Evolutionary conservation across 2,329 filamentous ascomycete species (phyloP), one percentile per base, ranked within the genome.

Genomic region (Anthostomella pinea): DNA sequence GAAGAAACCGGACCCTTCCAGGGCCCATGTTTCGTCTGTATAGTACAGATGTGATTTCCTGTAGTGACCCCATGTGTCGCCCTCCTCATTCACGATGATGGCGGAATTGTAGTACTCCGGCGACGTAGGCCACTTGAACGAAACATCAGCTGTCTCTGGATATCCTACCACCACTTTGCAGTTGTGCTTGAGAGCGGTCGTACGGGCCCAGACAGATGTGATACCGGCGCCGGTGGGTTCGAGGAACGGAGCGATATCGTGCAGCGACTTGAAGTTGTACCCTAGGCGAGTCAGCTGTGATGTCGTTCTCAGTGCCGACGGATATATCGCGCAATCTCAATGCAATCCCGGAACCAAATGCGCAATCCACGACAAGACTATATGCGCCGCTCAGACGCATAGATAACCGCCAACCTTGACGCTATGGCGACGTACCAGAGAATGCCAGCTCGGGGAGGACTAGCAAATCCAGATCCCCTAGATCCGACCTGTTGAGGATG

Each of bases 381-480:
- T n/a, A n/a, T n/a, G n/a, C n/a, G n/a, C n/a, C n/a, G n/a, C n/a
- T n/a, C n/a, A n/a, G n/a, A n/a, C n/a, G n/a, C n/a, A n/a, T n/a
- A n/a, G n/a, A n/a, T n/a, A n/a, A n/a, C n/a, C n/a, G n/a, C n/a
- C n/a, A n/a, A 29, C 14, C 8, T 14, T 28, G 6, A 18, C 29
- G 17, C 27, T 27, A 8, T 17, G 13, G 17, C 29, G 15, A 45
- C 47, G 38, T 48, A 85, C 83, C 83, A 39, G 79, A 74, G 54
- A 91, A 88, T 1, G 86, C 83, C 58, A 91, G 65, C 56, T 91
- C 87, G 0, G 87, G 85, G 0, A 91, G 64, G 0, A 91, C 77
- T 0, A 93, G 67, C 19, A 90, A 69, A 54, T 88, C 83, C 2
- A 90, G 30, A n/a, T 72, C 64, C 2, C 73, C 62, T 0, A 70